Conservation (phyloP, 2,329 filamentous ascomycete species). For the Zopfia rhizophila region DNA sequence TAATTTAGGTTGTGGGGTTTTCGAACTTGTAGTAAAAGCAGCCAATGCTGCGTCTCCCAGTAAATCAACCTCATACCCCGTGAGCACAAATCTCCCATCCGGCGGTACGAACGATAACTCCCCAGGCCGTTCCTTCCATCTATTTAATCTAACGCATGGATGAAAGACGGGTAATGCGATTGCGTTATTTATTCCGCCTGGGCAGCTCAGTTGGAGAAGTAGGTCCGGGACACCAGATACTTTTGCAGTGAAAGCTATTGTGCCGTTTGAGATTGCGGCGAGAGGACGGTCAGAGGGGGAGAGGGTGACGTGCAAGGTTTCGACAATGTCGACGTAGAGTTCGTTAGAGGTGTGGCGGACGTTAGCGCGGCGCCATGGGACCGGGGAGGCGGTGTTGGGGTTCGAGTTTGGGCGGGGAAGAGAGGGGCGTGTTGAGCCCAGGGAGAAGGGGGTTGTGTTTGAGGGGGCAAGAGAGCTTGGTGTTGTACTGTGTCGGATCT, state of each 20-base stretch:
- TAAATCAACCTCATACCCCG: conserved; percentile 93
- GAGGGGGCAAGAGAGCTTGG: conserved; percentile 42
- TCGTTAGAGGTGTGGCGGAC: conserved; percentile 97
- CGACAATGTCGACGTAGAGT: conserved; percentile 94
- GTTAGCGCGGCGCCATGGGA: conserved; percentile 92
- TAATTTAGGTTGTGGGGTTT: conserved; percentile 62
- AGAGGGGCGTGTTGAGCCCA: conserved; percentile 30
- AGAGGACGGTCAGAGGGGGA: conserved; percentile 90
- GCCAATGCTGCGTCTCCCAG: conserved; percentile 72
- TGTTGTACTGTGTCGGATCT: conserved; percentile 30
- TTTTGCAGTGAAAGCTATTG: conserved; percentile 93
- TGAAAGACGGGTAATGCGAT: conserved; percentile 95
- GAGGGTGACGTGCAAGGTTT: conserved; percentile 86
- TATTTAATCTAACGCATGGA: conserved; percentile 89
- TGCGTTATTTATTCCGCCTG: conserved; percentile 74
- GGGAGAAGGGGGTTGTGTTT: conserved; percentile 37
- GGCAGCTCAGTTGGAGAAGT: conserved; percentile 80
- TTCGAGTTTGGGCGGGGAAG: conserved; percentile 25
- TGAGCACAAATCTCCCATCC: conserved; percentile 91
- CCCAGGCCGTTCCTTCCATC: conserved; percentile 88
- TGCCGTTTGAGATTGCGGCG: conserved; percentile 87
- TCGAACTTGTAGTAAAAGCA: conserved; percentile 37
- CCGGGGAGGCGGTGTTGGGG: conserved; percentile 56
- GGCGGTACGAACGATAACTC: conserved; percentile 96
- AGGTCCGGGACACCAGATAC: conserved; percentile 95